Percentiles rank a stretch among this genome's conserved stretches.
These are phyloP conservation scores for Agaricus subrufescens DNA, from an alignment of 768 basidiomycete genomes.

Conservation along the genomic window DNA sequence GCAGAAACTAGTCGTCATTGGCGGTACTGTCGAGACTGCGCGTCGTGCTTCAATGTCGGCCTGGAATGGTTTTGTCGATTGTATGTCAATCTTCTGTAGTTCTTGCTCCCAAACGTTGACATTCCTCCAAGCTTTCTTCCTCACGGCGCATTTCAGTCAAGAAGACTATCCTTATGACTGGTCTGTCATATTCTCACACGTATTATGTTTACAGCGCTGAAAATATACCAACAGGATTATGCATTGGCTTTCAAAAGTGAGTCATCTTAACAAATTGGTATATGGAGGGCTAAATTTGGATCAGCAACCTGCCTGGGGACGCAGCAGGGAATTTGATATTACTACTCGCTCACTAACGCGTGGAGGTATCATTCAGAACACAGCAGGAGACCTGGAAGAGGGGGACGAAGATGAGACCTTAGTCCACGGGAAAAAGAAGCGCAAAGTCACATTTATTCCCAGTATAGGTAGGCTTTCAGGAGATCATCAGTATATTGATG, in stretches of 20 bases:
- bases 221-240: constrained; percentile 54
- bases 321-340: constrained; percentile 86
- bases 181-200: constrained; percentile 31
- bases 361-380: constrained; percentile 58
- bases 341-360: constrained; percentile 72
- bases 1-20: constrained; percentile 87
- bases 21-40: constrained; percentile 85
- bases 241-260: constrained; percentile 84
- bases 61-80: constrained; percentile 89
- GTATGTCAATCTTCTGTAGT: constrained; percentile 34
- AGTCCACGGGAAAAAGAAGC: constrained; percentile 66
- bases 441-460: constrained; percentile 84
- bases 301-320: constrained; percentile 89
- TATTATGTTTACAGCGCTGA: constrained; percentile 8
- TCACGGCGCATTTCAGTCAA: constrained; percentile 84
- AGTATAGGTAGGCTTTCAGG: constrained; percentile 51
- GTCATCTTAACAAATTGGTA: constrained; percentile 5
- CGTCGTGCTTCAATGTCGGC: constrained; percentile 76
- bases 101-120: background rate
- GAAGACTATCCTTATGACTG: constrained; percentile 88
- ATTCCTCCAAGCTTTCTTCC: constrained; percentile 62
- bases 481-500: constrained; percentile 12
- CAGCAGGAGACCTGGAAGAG: constrained; percentile 74
- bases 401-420: constrained; percentile 63
- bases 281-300: constrained; percentile 6